Evolutionary conservation across 2,329 filamentous ascomycete genomes (phyloP), one percentile per base, ranked within the genome.

Genomic region (Clarireedia monteithiana): DNA sequence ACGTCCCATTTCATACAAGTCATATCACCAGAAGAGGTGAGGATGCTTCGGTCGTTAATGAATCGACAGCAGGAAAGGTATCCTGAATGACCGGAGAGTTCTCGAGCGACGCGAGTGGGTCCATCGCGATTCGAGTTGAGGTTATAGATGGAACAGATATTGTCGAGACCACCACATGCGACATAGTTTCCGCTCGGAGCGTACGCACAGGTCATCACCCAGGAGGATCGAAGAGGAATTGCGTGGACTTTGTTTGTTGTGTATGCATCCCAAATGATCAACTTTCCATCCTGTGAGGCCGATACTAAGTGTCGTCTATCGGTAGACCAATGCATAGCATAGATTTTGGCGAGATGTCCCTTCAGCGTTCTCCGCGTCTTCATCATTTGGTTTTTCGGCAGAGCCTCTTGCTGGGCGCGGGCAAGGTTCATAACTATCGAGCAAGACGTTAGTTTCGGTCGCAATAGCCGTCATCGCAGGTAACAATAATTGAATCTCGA

Each of bases 1-100:
- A 99, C 92, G 77, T 99, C 94, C 94, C 94, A 99, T 70, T 97
- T 89, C 86, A 97, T 96, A 73, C 94, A 99, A 52, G 94, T 99
- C 94, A 99, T 99, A 71, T 99, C 94, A 62, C 94, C 94, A 2
- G 94, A 99, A 0, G 94, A 97, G 59, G 94, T 99, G 62, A 99
- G 84, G 68, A 99, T 97, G 70, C 90, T 91, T 69, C 94, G 86
- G 76, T 99, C 94, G 72, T 96, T 97, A 78, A 97, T 95, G 74
- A 99, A 99, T 62, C 94, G 88, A 73, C 94, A 97, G 86, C 94
- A 99, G 23, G 91, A 96, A 46, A 99, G 83, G 69, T 99, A 99
- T 50, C 94, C 94, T 46, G 92, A 95, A 72, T 99, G 94, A 45
- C 94, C 94, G 34, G 94, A 97, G 49, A 99, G 80, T 75, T 99